A percentile compares a stretch with the other conserved stretches of the same genome.
These are phyloP conservation scores for Clonostachys chloroleuca DNA, from an alignment of 2,329 filamentous ascomycete genomes.

Conservation along the genomic window DNA sequence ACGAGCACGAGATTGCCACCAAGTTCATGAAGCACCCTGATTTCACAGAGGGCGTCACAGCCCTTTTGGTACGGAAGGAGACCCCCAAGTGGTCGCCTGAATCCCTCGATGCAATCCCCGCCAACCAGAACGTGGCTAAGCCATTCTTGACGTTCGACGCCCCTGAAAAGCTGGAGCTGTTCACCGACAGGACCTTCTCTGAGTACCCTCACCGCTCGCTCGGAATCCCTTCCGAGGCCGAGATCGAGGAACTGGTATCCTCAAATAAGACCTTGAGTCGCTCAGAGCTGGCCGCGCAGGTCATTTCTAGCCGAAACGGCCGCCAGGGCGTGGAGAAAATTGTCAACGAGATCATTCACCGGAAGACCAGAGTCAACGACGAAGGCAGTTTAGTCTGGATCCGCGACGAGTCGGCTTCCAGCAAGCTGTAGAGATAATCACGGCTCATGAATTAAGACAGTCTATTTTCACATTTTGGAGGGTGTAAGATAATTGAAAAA, in stretches of 20 bases:
- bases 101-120: conserved; percentile 62
- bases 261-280: conserved; percentile 18
- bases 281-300: conserved; percentile 57
- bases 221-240: conserved; percentile 68
- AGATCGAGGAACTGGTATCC: conserved; percentile 10
- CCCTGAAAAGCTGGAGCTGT: conserved; percentile 48
- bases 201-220: conserved; percentile 71
- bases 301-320: conserved; percentile 53
- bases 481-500: conserved; percentile 9
- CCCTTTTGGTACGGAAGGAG: conserved; percentile 68
- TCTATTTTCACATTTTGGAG: neutral
- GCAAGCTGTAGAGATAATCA: conserved; percentile 5
- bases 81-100: conserved; percentile 73
- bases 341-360: conserved; percentile 61
- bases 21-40: conserved; percentile 90
- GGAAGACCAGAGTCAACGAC: conserved; percentile 50
- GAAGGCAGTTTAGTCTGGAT: conserved; percentile 37
- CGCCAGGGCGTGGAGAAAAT: conserved; percentile 69
- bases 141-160: conserved; percentile 62
- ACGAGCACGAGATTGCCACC: conserved; percentile 78
- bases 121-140: conserved; percentile 48
- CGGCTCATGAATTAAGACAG: too few species aligned
- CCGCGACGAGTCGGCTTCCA: conserved; percentile 14
- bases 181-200: conserved; percentile 58
- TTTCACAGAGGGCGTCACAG: conserved; percentile 87